Conservation (phyloP, 495 filamentous ascomycete genomes). For the Penicillium robsamsonii region DNA sequence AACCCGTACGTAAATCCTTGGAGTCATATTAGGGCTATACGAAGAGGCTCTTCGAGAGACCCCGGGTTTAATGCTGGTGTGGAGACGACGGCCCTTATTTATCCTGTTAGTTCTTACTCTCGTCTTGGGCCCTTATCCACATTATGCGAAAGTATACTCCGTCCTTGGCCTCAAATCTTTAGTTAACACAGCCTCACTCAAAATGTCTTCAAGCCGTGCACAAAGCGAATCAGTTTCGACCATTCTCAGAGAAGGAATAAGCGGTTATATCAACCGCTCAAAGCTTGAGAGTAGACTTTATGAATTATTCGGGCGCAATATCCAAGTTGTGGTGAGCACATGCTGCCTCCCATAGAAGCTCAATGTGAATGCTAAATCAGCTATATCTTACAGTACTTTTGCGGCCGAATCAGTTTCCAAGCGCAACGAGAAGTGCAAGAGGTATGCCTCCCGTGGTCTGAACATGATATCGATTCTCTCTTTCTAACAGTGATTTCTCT, state of each 20-base stretch:
- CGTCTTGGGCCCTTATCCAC: not conserved
- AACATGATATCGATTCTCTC: not conserved
- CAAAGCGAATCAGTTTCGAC: not conserved
- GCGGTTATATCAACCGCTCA: slow-evolving; percentile 3
- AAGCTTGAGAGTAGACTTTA: slow-evolving; percentile 2
- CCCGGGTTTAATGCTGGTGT: not conserved
- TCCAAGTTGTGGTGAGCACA: slow-evolving; percentile 4
- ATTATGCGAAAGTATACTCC: not conserved
- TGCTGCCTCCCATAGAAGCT: not conserved
- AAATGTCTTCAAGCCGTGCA: slow-evolving; percentile 1
- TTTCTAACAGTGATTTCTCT: not conserved
- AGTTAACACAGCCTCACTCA: not conserved
- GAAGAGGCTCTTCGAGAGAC: not conserved
- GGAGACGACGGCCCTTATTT: not conserved
- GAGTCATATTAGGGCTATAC: not conserved
- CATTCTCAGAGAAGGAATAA: not conserved
- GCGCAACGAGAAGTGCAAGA: slow-evolving; percentile 3
- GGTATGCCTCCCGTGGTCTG: not conserved
- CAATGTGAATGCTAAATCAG: not conserved
- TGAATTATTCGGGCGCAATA: not conserved
- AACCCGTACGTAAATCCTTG: not conserved
- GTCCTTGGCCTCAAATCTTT: not conserved
- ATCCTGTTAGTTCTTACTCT: not conserved
- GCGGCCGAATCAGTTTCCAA: not conserved
- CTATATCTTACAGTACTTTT: not conserved